Conservation (phyloP, 306 rosid genomes). For the Prunus davidiana region DNA sequence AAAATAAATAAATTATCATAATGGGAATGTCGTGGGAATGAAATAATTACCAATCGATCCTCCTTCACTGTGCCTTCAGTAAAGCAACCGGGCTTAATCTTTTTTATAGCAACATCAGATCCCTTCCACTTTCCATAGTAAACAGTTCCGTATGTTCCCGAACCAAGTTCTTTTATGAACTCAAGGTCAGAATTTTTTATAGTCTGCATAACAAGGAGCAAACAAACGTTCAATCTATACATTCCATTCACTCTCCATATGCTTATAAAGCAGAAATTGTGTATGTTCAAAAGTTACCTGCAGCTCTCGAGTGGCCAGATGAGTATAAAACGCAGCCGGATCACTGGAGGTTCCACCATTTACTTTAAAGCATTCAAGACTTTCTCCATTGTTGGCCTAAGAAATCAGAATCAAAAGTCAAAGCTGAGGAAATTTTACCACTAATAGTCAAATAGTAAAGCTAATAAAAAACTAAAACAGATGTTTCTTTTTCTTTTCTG, state of each 20-base stretch:
- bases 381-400: slow-evolving; percentile 19
- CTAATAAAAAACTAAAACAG: neutral
- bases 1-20: neutral
- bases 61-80: slow-evolving; percentile 17
- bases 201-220: slow-evolving; percentile 14
- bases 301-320: slow-evolving; percentile 26
- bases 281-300: slow-evolving; percentile 21
- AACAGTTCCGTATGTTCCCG: slow-evolving; percentile 36
- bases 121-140: slow-evolving; percentile 39
- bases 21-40: neutral
- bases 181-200: slow-evolving; percentile 30
- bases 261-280: neutral
- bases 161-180: slow-evolving; percentile 33
- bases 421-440: neutral
- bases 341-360: slow-evolving; percentile 20
- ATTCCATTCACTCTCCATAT: neutral
- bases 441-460: neutral
- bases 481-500: neutral
- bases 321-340: slow-evolving; percentile 7
- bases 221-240: neutral
- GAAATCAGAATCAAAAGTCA: neutral
- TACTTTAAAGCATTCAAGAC: slow-evolving; percentile 1
- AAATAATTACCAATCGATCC: slow-evolving; percentile 26
- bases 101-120: slow-evolving; percentile 31
- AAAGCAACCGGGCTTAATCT: slow-evolving; percentile 33